Evolutionary conservation across 352 stramenopile genomes (phyloP).

Genomic region (Halophytophthora polymorphica): DNA sequence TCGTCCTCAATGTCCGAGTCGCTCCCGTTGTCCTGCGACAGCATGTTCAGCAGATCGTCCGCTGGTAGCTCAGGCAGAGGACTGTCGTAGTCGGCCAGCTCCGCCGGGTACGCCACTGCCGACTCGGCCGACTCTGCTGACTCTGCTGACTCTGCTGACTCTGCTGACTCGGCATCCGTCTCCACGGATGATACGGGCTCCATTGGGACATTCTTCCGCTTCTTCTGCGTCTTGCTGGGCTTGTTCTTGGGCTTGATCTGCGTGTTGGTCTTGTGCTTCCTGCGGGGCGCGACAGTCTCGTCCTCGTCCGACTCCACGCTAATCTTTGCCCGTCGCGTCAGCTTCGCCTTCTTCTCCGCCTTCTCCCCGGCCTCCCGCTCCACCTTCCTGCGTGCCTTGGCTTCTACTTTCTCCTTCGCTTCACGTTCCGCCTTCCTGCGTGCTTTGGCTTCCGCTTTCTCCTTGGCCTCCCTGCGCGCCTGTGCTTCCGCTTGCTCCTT

Average conservation of each 20-base stretch:
- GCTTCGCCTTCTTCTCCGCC: slow-evolving; percentile 16
- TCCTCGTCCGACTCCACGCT: slow-evolving; percentile 16
- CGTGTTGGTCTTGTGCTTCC: slow-evolving; percentile 11
- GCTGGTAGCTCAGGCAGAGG: slow-evolving; percentile 24
- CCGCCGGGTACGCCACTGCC: slow-evolving; percentile 16
- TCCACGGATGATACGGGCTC: slow-evolving; percentile 13
- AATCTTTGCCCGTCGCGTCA: slow-evolving; percentile 7
- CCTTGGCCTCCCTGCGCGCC: not conserved
- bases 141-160: not conserved
- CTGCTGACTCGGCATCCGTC: slow-evolving; percentile 13
- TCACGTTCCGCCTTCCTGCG: slow-evolving; percentile 2
- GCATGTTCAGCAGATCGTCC: slow-evolving; percentile 52
- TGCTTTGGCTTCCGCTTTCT: slow-evolving; percentile 4
- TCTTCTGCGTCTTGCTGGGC: slow-evolving; percentile 7
- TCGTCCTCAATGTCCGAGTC: slow-evolving; percentile 54
- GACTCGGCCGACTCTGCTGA: slow-evolving; percentile 12
- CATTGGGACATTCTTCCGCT: not conserved
- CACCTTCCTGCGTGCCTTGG: not conserved
- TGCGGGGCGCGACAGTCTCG: slow-evolving; percentile 2
- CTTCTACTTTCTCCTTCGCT: not conserved
- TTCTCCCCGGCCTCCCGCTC: not conserved
- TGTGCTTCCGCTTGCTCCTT: not conserved
- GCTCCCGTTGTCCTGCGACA: slow-evolving; percentile 53
- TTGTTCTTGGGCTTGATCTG: slow-evolving; percentile 8
- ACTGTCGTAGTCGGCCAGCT: slow-evolving; percentile 18